phyloP scores from a whole-genome alignment of 768 basidiomycete species.

The Candolleomyces eurysporus region DNA sequence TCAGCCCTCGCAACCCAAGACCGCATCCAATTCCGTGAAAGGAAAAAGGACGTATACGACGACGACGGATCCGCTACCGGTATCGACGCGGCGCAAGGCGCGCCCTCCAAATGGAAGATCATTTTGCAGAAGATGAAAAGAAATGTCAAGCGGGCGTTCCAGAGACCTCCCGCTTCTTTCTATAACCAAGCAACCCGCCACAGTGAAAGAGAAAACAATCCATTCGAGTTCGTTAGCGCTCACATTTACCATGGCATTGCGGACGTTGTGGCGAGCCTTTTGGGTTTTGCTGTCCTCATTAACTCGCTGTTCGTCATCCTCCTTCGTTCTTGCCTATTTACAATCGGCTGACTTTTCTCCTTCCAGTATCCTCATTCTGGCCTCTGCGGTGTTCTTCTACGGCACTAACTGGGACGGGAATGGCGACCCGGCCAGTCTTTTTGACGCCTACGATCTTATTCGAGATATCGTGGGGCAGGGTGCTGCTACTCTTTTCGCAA shows the following conservation, averaged over 20 bases:
- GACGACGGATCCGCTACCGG: neutral
- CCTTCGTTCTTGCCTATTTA: neutral
- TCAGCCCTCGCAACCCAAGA: too few species aligned
- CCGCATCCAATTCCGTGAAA: too few species aligned
- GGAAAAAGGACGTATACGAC: too few species aligned
- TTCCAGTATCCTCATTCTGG: slow-evolving; percentile 79
- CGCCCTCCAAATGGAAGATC: slow-evolving; percentile 11
- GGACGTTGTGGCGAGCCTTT: slow-evolving; percentile 66
- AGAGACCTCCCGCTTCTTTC: slow-evolving; percentile 31
- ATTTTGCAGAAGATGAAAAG: slow-evolving; percentile 20
- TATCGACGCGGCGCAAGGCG: slow-evolving; percentile 11
- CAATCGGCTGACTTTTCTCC: neutral
- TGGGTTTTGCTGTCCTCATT: slow-evolving; percentile 85
- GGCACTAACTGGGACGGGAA: slow-evolving; percentile 27
- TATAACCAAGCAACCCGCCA: slow-evolving; percentile 42
- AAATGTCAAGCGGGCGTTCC: slow-evolving; percentile 32
- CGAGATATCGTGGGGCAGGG: slow-evolving; percentile 63
- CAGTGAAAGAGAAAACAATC: slow-evolving; percentile 55
- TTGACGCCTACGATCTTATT: slow-evolving; percentile 81
- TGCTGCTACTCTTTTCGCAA: slow-evolving; percentile 83
- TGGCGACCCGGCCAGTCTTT: slow-evolving; percentile 65
- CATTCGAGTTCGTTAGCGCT: slow-evolving; percentile 50
- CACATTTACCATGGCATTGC: slow-evolving; percentile 66
- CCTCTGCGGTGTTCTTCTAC: slow-evolving; percentile 77
- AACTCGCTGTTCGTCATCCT: slow-evolving; percentile 65